These are phyloP conservation scores for Fusarium sp. DNA, from an alignment of 2,329 filamentous ascomycete genomes.

Conservation along the genomic window DNA sequence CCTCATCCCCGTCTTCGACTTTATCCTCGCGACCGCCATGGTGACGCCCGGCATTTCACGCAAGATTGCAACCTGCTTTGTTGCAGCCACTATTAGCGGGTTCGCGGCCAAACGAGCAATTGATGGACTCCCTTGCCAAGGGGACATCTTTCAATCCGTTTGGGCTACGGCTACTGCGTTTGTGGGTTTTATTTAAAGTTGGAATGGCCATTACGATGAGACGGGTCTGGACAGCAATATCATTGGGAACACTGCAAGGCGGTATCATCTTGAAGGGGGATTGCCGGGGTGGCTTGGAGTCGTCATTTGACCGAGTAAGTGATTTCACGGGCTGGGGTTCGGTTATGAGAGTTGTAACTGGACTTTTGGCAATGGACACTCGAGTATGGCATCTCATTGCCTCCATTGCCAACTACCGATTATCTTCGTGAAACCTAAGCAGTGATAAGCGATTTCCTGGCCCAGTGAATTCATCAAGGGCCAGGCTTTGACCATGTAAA, in stretches of 20 bases:
- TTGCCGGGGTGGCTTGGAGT: not conserved
- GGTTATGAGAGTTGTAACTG: no score
- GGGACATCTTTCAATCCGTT: slow-evolving; percentile 13
- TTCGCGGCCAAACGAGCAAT: slow-evolving; percentile 16
- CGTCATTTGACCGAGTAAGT: no score
- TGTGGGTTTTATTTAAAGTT: not conserved
- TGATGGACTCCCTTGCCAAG: slow-evolving; percentile 1
- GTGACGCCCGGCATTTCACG: not conserved
- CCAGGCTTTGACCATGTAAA: no score
- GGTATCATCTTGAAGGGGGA: not conserved
- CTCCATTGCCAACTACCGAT: no score
- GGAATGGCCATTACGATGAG: no score
- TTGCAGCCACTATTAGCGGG: slow-evolving; percentile 13
- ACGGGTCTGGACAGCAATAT: not conserved
- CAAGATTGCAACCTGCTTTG: slow-evolving; percentile 25
- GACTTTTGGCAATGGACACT: no score
- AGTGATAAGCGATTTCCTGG: no score
- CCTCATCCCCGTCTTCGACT: slow-evolving; percentile 19
- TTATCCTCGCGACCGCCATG: slow-evolving; percentile 15
- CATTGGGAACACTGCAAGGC: not conserved
- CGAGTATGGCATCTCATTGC: no score
- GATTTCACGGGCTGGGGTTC: no score
- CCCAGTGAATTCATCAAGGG: no score
- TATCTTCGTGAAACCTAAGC: no score
- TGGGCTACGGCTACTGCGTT: slow-evolving; percentile 19